Conservation (phyloP, 2,329 filamentous ascomycete species). For the Microdochium trichocladiopsis region DNA sequence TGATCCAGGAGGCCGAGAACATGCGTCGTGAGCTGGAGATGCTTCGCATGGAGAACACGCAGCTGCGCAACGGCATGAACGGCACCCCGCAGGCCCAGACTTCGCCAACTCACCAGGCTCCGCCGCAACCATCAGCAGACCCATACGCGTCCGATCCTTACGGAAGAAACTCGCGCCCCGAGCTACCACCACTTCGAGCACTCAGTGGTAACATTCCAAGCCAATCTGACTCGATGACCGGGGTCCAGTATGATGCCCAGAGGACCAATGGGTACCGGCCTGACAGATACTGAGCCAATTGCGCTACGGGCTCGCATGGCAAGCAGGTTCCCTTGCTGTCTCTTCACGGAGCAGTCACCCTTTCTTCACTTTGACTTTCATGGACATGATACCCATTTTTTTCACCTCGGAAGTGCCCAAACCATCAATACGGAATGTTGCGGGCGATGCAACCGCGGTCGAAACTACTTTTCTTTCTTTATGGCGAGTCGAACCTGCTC, state of each 20-base stretch:
- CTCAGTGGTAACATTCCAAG: slow-evolving; percentile 35
- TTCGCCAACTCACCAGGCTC: slow-evolving; percentile 13
- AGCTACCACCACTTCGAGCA: slow-evolving; percentile 50
- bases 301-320: slow-evolving; percentile 6
- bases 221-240: slow-evolving; percentile 56
- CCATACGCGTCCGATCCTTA: slow-evolving; percentile 21
- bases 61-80: slow-evolving; percentile 29
- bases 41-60: slow-evolving; percentile 39
- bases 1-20: slow-evolving; percentile 36
- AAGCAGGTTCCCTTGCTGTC: slow-evolving; percentile 2
- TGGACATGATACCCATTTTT: background rate
- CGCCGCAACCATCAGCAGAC: slow-evolving; percentile 17
- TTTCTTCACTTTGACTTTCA: background rate
- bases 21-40: slow-evolving; percentile 41
- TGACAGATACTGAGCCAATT: slow-evolving; percentile 19
- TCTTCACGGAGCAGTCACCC: background rate
- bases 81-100: slow-evolving; percentile 10
- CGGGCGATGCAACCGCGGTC: too few species aligned
- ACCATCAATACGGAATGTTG: background rate
- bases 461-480: too few species aligned
- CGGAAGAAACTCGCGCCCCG: slow-evolving; percentile 28
- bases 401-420: too few species aligned
- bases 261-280: slow-evolving; percentile 38
- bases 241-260: slow-evolving; percentile 53
- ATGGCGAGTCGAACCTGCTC: too few species aligned